These are phyloP conservation scores for Aplosporella prunicola DNA, from an alignment of 2,329 filamentous ascomycete species.

Conservation along the genomic window DNA sequence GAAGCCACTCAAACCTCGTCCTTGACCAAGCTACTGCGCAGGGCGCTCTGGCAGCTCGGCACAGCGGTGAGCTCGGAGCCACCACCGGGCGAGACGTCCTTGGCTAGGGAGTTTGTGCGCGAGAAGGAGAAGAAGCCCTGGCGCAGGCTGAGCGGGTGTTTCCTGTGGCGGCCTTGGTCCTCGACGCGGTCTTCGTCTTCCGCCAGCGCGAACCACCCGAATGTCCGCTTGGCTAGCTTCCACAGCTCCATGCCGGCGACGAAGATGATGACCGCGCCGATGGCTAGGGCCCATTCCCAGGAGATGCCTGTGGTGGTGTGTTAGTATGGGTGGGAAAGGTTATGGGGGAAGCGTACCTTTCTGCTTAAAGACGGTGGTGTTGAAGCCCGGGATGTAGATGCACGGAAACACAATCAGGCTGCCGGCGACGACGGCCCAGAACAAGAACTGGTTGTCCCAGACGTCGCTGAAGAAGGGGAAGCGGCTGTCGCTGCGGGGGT, in stretches of 20 bases:
- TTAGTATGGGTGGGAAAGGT: neutral
- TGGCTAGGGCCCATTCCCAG: constrained; percentile 17
- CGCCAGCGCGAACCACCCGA: constrained; percentile 15
- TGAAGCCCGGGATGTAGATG: constrained; percentile 28
- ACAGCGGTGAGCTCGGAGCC: constrained; percentile 3
- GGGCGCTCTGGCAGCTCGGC: too few relatives aligned
- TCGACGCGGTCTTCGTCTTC: constrained; percentile 13
- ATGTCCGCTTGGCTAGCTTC: constrained; percentile 16
- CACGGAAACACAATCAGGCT: constrained; percentile 50
- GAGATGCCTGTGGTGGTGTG: constrained; percentile 9
- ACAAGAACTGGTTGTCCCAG: constrained; percentile 34
- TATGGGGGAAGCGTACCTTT: constrained; percentile 3
- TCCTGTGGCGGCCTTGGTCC: constrained; percentile 1
- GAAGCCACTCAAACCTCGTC: too few relatives aligned
- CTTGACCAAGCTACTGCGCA: too few relatives aligned
- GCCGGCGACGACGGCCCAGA: constrained; percentile 53
- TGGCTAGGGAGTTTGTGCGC: constrained; percentile 11
- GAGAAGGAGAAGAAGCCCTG: constrained; percentile 18
- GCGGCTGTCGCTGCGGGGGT: constrained; percentile 12
- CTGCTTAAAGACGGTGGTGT: constrained; percentile 19
- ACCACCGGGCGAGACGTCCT: constrained; percentile 4
- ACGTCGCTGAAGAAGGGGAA: constrained; percentile 17
- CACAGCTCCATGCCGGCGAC: constrained; percentile 17
- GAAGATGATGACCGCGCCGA: constrained; percentile 15
- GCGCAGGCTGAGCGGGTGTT: constrained; percentile 10